Evolutionary conservation across 2,329 filamentous ascomycete genomes (phyloP).

Genomic region (Fusarium nematophilum): DNA sequence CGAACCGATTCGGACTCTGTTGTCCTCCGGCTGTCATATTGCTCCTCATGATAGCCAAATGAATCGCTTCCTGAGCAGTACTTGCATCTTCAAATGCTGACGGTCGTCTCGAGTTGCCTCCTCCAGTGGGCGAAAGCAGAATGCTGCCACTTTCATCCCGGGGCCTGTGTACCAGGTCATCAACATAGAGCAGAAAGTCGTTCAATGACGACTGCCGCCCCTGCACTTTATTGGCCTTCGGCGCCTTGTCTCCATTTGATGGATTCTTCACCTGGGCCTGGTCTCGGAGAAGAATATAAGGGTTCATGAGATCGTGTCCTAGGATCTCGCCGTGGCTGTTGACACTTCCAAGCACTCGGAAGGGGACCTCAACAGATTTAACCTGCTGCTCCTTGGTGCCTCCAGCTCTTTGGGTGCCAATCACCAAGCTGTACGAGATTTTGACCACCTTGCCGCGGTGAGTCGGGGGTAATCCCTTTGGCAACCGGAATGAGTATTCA

Average conservation of each 20-base stretch:
- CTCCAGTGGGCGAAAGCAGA: slow-evolving; percentile 78
- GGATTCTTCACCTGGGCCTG: slow-evolving; percentile 73
- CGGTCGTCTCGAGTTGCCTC: slow-evolving; percentile 64
- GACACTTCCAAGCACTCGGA: slow-evolving; percentile 92
- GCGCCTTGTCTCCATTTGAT: slow-evolving; percentile 40
- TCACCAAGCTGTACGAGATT: slow-evolving; percentile 88
- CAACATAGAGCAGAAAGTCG: slow-evolving; percentile 81
- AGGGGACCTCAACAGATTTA: slow-evolving; percentile 90
- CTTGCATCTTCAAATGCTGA: slow-evolving; percentile 67
- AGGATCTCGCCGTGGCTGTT: slow-evolving; percentile 89
- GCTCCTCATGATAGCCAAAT: slow-evolving; percentile 88
- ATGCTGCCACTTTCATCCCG: slow-evolving; percentile 65
- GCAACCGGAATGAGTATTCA: slow-evolving; percentile 87
- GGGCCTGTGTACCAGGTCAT: slow-evolving; percentile 74
- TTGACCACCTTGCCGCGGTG: slow-evolving; percentile 95
- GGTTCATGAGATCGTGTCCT: slow-evolving; percentile 93
- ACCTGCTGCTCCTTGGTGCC: slow-evolving; percentile 84
- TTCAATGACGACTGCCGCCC: slow-evolving; percentile 58
- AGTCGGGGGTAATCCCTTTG: slow-evolving; percentile 88
- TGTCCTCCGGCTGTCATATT: slow-evolving; percentile 75
- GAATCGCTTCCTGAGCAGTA: slow-evolving; percentile 85
- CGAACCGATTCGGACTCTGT: slow-evolving; percentile 91
- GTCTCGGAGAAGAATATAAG: slow-evolving; percentile 89
- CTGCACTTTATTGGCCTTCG: slow-evolving; percentile 45
- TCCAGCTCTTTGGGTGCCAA: slow-evolving; percentile 89